Percentiles rank a stretch among this genome's conserved stretches.
These are phyloP conservation scores for Talaromyces stipitatus DNA, from an alignment of 495 filamentous ascomycete genomes.

Conservation along the genomic window DNA sequence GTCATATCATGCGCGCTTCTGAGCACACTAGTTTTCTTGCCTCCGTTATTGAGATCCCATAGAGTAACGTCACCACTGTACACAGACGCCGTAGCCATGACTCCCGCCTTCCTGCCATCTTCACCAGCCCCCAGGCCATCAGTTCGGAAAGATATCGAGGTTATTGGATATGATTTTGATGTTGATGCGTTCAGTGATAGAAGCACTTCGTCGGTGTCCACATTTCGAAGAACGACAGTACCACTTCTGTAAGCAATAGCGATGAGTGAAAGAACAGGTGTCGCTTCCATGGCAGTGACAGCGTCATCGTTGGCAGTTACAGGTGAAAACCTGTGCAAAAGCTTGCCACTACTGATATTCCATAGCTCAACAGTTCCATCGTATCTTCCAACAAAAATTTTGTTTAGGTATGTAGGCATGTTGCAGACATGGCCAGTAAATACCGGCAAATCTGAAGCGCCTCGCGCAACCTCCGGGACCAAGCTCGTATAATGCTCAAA, in stretches of 20 bases:
- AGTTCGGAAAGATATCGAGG: conserved; percentile 81
- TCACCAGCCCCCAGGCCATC: conserved; percentile 87
- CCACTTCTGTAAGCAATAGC: conserved; percentile 81
- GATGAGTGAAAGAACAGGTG: conserved; percentile 75
- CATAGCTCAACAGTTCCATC: conserved; percentile 95
- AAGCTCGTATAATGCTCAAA: conserved; percentile 87
- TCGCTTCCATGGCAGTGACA: conserved; percentile 76
- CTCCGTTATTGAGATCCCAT: conserved; percentile 90
- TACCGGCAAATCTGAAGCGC: conserved; percentile 40
- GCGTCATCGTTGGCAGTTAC: conserved; percentile 56
- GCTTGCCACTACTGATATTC: conserved; percentile 87
- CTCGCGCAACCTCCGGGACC: conserved; percentile 34
- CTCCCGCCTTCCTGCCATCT: conserved; percentile 70
- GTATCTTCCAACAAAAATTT: conserved; percentile 76
- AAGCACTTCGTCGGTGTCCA: conserved; percentile 63
- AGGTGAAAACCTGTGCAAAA: conserved; percentile 77
- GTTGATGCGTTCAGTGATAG: conserved; percentile 55
- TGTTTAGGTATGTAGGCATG: conserved; percentile 93
- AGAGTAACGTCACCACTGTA: conserved; percentile 80
- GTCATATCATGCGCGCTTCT: conserved; percentile 76
- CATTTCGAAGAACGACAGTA: conserved; percentile 68
- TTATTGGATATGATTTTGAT: conserved; percentile 48
- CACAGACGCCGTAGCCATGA: conserved; percentile 73
- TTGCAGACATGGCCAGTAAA: conserved; percentile 67
- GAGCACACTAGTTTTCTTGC: conserved; percentile 71